Conservation (phyloP, 1,284 basidiomycete genomes). For the Trametes hirsuta region DNA sequence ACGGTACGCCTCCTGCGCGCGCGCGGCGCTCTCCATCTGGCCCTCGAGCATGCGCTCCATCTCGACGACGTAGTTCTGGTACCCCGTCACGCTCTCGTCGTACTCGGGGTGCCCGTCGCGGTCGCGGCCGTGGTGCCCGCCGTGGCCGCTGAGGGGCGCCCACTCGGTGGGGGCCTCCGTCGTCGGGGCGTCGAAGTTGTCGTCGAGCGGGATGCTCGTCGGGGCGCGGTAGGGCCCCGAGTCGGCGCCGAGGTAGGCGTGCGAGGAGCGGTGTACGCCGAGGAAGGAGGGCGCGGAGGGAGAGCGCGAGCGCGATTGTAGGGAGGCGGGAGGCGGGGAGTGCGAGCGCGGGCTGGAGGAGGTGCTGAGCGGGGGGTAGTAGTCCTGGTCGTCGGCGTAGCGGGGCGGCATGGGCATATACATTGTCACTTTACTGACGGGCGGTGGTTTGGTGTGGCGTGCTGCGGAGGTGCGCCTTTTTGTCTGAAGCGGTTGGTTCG, state of each 20-base stretch:
- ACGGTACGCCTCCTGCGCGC: slow-evolving; percentile 15
- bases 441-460: background rate
- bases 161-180: slow-evolving; percentile 38
- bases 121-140: too few species aligned
- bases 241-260: slow-evolving; percentile 10
- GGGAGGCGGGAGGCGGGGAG: background rate
- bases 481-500: background rate
- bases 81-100: slow-evolving; percentile 39
- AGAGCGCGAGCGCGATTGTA: background rate
- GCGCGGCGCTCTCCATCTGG: slow-evolving; percentile 33
- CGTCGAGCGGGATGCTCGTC: slow-evolving; percentile 42
- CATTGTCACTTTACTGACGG: background rate
- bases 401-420: background rate
- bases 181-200: slow-evolving; percentile 46
- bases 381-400: slow-evolving; percentile 7
- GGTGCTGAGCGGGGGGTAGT: slow-evolving; percentile 12
- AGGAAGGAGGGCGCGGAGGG: slow-evolving; percentile 8
- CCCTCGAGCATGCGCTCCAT: slow-evolving; percentile 48
- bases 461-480: background rate
- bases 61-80: slow-evolving; percentile 49
- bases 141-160: slow-evolving; percentile 10
- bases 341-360: background rate
- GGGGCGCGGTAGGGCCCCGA: slow-evolving; percentile 32
- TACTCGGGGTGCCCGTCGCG: slow-evolving; percentile 33
- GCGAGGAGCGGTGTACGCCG: slow-evolving; percentile 12